phyloP scores from a whole-genome alignment of 441 rosid genomes.

The Cnidoscolus chayamansa region DNA sequence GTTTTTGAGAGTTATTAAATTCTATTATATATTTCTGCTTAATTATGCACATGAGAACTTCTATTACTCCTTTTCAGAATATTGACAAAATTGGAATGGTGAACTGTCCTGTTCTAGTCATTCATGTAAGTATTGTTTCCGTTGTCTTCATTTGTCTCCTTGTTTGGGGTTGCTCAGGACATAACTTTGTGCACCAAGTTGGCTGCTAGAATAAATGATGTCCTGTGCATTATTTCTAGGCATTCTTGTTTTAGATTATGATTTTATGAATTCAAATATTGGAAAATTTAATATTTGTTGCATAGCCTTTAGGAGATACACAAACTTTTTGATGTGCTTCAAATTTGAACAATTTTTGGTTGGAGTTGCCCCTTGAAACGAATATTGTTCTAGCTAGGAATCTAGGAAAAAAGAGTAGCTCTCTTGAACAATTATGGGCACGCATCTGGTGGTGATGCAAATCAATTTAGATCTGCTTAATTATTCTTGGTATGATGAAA shows the following conservation, averaged over 20 bases:
- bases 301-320: not conserved
- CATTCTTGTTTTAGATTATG: not conserved
- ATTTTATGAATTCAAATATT: not conserved
- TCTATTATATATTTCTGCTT: slow-evolving; percentile 18
- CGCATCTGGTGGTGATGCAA: not conserved
- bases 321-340: not conserved
- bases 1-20: not conserved
- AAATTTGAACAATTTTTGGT: not conserved
- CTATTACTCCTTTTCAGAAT: slow-evolving; percentile 47
- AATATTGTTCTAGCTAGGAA: too few relatives aligned
- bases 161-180: not conserved
- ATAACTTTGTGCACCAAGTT: not conserved
- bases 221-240: not conserved
- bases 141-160: not conserved
- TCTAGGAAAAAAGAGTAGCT: too few relatives aligned
- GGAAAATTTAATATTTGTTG: not conserved
- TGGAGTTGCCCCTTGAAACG: not conserved
- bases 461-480: not conserved
- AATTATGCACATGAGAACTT: slow-evolving; percentile 7
- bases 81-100: slow-evolving; percentile 79
- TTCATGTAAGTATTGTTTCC: slow-evolving; percentile 62
- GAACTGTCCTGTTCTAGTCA: slow-evolving; percentile 69
- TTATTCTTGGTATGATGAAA: not conserved
- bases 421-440: not conserved
- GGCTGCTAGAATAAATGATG: not conserved